phyloP scores from a whole-genome alignment of 176 grass and related monocot genomes.

The Microstegium vimineum region DNA sequence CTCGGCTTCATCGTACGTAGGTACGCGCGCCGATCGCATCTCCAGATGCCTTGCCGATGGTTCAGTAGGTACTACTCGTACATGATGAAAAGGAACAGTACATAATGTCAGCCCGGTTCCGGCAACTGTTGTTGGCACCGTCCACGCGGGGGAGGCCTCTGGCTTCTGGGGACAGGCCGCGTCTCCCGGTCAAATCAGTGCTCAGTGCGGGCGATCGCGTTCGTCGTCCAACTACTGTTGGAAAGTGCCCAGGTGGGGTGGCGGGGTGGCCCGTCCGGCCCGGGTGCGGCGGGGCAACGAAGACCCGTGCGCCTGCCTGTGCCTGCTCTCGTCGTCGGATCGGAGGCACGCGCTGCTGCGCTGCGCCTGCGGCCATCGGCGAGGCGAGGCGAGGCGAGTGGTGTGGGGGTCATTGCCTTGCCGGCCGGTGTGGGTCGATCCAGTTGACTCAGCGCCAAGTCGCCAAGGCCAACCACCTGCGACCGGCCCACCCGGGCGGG shows the following conservation, averaged over 20 bases:
- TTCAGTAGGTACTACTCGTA: no score
- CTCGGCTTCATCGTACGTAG: neutral
- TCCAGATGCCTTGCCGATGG: neutral
- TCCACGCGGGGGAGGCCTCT: neutral
- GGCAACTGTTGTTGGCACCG: neutral
- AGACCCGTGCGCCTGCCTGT: constrained; percentile 2
- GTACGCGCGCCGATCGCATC: neutral
- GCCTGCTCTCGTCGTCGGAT: neutral
- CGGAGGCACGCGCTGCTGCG: neutral
- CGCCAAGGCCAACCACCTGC: constrained; percentile 4
- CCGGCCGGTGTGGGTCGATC: neutral
- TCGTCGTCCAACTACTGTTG: neutral
- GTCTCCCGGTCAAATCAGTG: neutral
- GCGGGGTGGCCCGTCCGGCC: neutral
- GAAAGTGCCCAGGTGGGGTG: neutral
- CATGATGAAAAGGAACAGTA: neutral
- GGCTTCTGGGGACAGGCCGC: neutral
- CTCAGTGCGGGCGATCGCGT: neutral
- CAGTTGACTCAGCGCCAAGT: neutral
- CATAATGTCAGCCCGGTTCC: no score
- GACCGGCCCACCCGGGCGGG: neutral
- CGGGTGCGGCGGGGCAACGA: neutral
- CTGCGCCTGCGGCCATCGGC: neutral
- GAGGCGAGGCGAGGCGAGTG: no score
- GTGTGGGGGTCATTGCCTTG: neutral